Evolutionary conservation across 2,329 filamentous ascomycete genomes (phyloP), one percentile per base, ranked within the genome.

Genomic region (Alternaria conjuncta): DNA sequence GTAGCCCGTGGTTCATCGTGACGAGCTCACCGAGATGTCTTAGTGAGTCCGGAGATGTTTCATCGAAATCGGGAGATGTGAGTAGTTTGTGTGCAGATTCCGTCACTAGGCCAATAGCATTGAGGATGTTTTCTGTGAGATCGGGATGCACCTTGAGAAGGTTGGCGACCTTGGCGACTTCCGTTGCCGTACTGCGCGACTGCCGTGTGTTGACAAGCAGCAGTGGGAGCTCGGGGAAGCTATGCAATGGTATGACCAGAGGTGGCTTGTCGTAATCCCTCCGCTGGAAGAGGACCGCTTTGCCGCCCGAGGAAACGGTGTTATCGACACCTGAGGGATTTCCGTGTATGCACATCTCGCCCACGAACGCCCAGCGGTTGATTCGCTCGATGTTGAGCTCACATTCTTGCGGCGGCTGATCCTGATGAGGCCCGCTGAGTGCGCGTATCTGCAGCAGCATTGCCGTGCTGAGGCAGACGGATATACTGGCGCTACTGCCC

Each of bases 251-350:
- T 11, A 86, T 87, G 5, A 98, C 94, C 0, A 83, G 83, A 0
- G 95, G 93, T 3, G 94, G 92, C 76, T 91, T 90, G 61, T 84
- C 84, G 79, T 94, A 93, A 77, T 96, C 91, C 55, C 84, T 87
- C 56, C 94, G 87, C 74, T 95, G 91, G 82, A 97, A 99, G 3
- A 98, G 85, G 2, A 99, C 94, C 0, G 94, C 96, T 82, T 97
- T 97, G 61, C 96, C 96, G 74, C 96, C 92, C 12, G 94, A 92
- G 12, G 95, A 87, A 26, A 99, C 95, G 3, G 96, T 99, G 80
- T 99, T 99, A 82, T 99, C 96, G 46, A 99, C 93, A 0, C 96
- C 96, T 0, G 93, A 97, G 1, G 96, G 96, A 75, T 97, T 98
- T 41, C 95, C 96, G 77, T 99, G 96, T 67, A 98, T 97, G 81